These are phyloP conservation scores for Gossypium davidsonii DNA, from an alignment of 441 rosid genomes.

Conservation along the genomic window DNA sequence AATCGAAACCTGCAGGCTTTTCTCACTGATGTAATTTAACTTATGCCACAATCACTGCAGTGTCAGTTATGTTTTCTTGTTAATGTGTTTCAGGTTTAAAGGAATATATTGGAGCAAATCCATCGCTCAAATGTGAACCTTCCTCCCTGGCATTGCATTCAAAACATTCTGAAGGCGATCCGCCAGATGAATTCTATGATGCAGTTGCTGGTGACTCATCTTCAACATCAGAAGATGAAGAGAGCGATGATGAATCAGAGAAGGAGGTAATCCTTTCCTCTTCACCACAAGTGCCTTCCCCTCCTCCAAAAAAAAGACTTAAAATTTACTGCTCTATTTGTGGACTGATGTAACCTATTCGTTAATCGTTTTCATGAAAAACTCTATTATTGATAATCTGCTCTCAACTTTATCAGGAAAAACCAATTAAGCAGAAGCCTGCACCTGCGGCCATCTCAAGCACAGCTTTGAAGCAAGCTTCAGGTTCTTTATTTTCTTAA, in stretches of 20 bases:
- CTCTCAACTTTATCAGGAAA: conserved; percentile 36
- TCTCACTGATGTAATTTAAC: neutral
- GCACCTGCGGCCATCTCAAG: conserved; percentile 85
- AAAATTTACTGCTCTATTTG: neutral
- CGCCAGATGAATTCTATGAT: conserved; percentile 87
- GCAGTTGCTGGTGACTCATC: conserved; percentile 58
- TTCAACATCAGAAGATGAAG: conserved; percentile 71
- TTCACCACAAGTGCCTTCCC: neutral
- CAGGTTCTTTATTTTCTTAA: conserved; percentile 44
- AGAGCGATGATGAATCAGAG: conserved; percentile 50
- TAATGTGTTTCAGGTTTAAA: conserved; percentile 63
- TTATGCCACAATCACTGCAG: neutral
- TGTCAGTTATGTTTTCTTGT: conserved; percentile 16
- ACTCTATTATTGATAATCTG: conserved; percentile 24
- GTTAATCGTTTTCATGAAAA: neutral
- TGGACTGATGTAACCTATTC: neutral
- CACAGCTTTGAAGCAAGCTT: conserved; percentile 58
- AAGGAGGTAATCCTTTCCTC: conserved; percentile 36
- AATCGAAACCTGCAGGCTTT: neutral
- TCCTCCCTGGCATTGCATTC: conserved; percentile 48
- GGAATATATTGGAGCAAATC: conserved; percentile 94
- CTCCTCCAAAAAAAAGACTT: neutral
- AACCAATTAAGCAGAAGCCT: conserved; percentile 73
- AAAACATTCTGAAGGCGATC: conserved; percentile 49
- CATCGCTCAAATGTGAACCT: conserved; percentile 54